These are phyloP conservation scores for Solanum paucissectum DNA, from an alignment of 257 asterid genomes.

Conservation along the genomic window DNA sequence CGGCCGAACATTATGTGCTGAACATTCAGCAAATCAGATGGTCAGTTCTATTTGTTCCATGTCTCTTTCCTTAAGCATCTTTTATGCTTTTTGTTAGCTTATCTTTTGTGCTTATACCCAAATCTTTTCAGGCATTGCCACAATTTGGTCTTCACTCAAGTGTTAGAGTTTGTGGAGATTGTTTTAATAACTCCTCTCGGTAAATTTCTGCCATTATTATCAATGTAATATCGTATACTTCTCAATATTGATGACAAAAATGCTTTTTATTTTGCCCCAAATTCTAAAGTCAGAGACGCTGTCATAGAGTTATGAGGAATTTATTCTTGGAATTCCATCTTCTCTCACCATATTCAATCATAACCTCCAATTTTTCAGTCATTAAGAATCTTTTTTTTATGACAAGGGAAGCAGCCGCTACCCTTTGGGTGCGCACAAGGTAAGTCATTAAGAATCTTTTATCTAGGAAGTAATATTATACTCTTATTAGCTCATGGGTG, in stretches of 20 bases:
- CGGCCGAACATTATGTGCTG: slow-evolving; percentile 89
- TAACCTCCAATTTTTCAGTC: neutral
- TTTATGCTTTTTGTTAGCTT: neutral
- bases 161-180: slow-evolving; percentile 88
- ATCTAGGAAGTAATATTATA: neutral
- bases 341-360: neutral
- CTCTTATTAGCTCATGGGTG: neutral
- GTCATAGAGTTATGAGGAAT: neutral
- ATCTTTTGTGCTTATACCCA: neutral
- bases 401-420: neutral
- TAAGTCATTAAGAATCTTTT: neutral
- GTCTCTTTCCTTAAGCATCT: neutral
- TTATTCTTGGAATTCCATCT: neutral
- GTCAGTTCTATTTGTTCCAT: slow-evolving; percentile 22
- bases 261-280: neutral
- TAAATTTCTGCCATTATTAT: slow-evolving; percentile 21
- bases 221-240: neutral
- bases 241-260: neutral
- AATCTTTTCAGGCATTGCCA: slow-evolving; percentile 69
- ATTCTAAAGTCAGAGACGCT: neutral
- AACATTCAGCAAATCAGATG: slow-evolving; percentile 87
- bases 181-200: slow-evolving; percentile 81
- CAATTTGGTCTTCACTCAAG: slow-evolving; percentile 74
- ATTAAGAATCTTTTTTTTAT: neutral
- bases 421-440: neutral